Conservation (phyloP, 1,139 yeast species). For the Suhomyces atakaporum region DNA sequence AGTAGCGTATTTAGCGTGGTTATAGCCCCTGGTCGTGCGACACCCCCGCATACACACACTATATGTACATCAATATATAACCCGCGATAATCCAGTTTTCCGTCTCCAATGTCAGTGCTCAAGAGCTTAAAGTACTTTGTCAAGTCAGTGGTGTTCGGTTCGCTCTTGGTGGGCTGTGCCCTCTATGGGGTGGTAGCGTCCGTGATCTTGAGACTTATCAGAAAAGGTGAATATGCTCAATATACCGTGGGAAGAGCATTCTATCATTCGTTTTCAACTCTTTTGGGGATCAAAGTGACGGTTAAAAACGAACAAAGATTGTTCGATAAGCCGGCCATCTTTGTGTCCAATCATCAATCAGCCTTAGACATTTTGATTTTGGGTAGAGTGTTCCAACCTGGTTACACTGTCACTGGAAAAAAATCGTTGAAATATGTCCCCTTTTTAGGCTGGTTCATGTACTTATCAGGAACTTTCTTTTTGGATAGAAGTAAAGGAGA, state of each 20-base stretch:
- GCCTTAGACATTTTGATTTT: slow-evolving; percentile 79
- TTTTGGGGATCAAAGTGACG: slow-evolving; percentile 70
- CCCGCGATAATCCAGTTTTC: background rate
- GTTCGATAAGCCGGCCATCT: slow-evolving; percentile 76
- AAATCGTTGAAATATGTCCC: slow-evolving; percentile 82
- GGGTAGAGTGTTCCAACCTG: slow-evolving; percentile 83
- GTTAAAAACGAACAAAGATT: slow-evolving; percentile 56
- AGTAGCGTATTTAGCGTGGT: too few relatives aligned
- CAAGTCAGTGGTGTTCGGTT: slow-evolving; percentile 56
- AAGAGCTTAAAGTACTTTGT: slow-evolving; percentile 48
- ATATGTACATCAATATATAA: too few relatives aligned
- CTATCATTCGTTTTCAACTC: slow-evolving; percentile 56
- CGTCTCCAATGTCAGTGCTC: slow-evolving; percentile 11
- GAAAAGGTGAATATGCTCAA: slow-evolving; percentile 81
- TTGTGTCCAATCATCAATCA: slow-evolving; percentile 89
- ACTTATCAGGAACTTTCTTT: slow-evolving; percentile 86
- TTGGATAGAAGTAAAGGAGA: slow-evolving; percentile 80
- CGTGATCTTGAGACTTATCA: slow-evolving; percentile 60
- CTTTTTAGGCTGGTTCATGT: slow-evolving; percentile 96
- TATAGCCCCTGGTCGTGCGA: too few relatives aligned
- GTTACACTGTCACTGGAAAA: slow-evolving; percentile 92
- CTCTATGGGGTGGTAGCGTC: slow-evolving; percentile 80
- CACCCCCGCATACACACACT: too few relatives aligned
- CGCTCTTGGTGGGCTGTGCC: slow-evolving; percentile 60
- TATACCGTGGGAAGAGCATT: slow-evolving; percentile 88